Base-by-base conservation (phyloP, 768 basidiomycete genomes). In the Cubamyces sp. region DNA sequence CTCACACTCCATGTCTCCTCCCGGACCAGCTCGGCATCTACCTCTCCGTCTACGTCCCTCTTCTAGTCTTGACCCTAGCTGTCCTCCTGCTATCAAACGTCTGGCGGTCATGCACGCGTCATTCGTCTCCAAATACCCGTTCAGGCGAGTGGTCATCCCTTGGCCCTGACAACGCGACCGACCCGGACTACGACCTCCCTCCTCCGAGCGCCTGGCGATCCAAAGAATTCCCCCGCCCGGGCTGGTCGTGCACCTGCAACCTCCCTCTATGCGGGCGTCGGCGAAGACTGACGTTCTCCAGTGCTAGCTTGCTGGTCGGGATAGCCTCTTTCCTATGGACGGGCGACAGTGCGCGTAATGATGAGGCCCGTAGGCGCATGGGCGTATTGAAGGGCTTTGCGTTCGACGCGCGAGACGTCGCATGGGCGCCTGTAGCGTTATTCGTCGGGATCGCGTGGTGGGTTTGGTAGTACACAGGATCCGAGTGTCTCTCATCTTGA, bases 21-120 rank as follows among this genome's bases (percentile, higher is more conserved):
- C 96, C 96, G 0, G 86, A 94, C 74, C 94, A 96, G 69, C 72
- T 92, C 47, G 80, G 83, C 42, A 90, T 94, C 64, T 97, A 94
- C 74, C 74, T 88, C 43, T 74, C 79, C 54, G 71, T 78, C n/a
- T 96, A 96, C 72, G 73, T 88, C 25, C 91, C 92, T 21, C 77
- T 92, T 42, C 68, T 84, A 39, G 64, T 86, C 34, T 54, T 90
- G n/a, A 88, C 89, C 37, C 68, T 94, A 18, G 16, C 83, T 43
- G 55, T 79, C 14, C 71, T 90, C 21, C 68, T 81, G 23, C 57
- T 68, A 0, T 64, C 62, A 50, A 68, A 71, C 62, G 30, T 64
- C 39, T 57, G 76, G 71, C 70, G 55, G 64, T 53, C 53, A 21
- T 60, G 69, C 41, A 49, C 60, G 8, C 43, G 50, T n/a, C 55